Conservation (phyloP, 805 yeast genomes). For the Tetrapisispora pingtungensis region DNA sequence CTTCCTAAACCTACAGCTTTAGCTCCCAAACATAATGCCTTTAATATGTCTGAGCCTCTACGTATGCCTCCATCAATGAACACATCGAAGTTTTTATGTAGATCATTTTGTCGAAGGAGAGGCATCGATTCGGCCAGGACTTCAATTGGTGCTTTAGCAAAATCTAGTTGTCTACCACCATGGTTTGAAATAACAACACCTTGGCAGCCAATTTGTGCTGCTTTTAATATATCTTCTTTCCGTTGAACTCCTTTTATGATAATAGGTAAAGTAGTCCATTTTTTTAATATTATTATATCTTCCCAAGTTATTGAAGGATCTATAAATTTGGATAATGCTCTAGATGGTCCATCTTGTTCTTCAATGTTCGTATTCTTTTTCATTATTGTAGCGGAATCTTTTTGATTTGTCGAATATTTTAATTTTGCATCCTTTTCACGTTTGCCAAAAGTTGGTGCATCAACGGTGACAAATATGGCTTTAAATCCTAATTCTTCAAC, state of each 20-base stretch:
- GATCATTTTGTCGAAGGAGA: conserved; percentile 35
- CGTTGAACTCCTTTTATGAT: conserved; percentile 79
- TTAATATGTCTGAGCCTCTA: conserved; percentile 56
- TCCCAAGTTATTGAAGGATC: conserved; percentile 60
- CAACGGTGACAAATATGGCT: conserved; percentile 82
- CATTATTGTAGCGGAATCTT: conserved; percentile 28
- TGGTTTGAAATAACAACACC: conserved; percentile 84
- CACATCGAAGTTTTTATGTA: conserved; percentile 43
- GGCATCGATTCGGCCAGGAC: conserved; percentile 63
- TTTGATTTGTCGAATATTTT: conserved; percentile 39
- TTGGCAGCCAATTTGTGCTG: conserved; percentile 59
- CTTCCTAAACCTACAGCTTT: conserved; percentile 64
- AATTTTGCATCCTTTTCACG: conserved; percentile 80
- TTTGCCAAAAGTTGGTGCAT: conserved; percentile 85
- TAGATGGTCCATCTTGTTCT: conserved; percentile 66
- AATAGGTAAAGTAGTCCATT: conserved; percentile 53
- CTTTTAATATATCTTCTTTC: conserved; percentile 65
- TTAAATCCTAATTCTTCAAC: conserved; percentile 68
- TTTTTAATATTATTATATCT: conserved; percentile 47
- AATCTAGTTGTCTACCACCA: conserved; percentile 85
- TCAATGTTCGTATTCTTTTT: conserved; percentile 39
- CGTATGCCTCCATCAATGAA: conserved; percentile 63
- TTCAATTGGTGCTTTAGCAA: conserved; percentile 67
- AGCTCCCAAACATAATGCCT: conserved; percentile 62
- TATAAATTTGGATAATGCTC: conserved; percentile 78